Conservation (phyloP, 2,329 filamentous ascomycete species). For the Botrytis deweyae region DNA sequence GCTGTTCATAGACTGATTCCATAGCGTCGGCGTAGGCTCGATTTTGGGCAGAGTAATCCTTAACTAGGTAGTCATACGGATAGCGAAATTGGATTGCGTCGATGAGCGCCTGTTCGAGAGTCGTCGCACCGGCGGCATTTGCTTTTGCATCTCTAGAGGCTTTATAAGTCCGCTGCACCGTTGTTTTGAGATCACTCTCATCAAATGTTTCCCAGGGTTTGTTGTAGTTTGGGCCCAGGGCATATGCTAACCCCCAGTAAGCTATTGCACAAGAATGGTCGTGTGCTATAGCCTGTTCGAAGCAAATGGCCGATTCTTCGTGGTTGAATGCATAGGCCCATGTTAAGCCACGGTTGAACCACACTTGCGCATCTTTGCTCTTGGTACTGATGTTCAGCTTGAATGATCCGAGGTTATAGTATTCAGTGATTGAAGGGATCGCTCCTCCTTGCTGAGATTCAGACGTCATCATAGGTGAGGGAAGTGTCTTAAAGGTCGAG, state of each 20-base stretch:
- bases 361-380: constrained; percentile 54
- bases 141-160: constrained; percentile 48
- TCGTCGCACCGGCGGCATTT: constrained; percentile 46
- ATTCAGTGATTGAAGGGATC: constrained; percentile 17
- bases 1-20: constrained; percentile 52
- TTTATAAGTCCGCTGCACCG: constrained; percentile 43
- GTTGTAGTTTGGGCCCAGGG: constrained; percentile 74
- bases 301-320: constrained; percentile 66
- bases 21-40: constrained; percentile 61
- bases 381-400: constrained; percentile 54
- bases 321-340: constrained; percentile 79
- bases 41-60: constrained; percentile 56
- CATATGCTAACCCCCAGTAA: constrained; percentile 70
- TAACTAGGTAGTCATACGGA: constrained; percentile 50
- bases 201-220: constrained; percentile 76
- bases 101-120: constrained; percentile 62
- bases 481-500: too few relatives aligned
- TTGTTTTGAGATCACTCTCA: constrained; percentile 53
- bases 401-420: constrained; percentile 57
- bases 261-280: constrained; percentile 61
- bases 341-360: constrained; percentile 71
- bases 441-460: neutral
- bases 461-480: too few relatives aligned
- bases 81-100: constrained; percentile 62
- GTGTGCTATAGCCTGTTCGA: constrained; percentile 54